Evolutionary conservation across 495 filamentous ascomycete species (phyloP).

Genomic region (Cercophora samala): DNA sequence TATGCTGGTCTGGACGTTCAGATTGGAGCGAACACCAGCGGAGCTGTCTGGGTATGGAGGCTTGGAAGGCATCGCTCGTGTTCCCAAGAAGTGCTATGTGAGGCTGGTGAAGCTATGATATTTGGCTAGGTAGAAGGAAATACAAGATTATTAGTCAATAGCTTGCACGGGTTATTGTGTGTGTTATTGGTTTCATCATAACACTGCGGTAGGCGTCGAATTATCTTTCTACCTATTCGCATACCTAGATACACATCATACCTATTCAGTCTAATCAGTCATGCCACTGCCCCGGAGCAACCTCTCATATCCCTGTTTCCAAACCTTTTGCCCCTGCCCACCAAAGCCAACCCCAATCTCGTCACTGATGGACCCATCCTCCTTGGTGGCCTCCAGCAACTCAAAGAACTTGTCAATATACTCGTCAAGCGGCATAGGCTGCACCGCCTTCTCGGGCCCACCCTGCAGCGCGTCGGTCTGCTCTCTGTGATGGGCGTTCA

Average conservation of each 20-base stretch:
- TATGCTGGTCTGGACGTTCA: conserved; percentile 41
- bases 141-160: neutral
- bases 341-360: neutral
- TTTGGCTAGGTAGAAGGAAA: neutral
- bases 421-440: neutral
- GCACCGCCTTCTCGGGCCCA: neutral
- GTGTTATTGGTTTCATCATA: no score
- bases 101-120: neutral
- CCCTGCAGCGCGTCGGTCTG: neutral
- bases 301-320: neutral
- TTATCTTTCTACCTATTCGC: no score
- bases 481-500: neutral
- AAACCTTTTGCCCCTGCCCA: neutral
- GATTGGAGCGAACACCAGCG: conserved; percentile 23
- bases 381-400: neutral
- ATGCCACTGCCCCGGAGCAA: neutral
- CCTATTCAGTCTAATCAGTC: neutral
- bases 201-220: no score
- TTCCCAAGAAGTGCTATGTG: conserved; percentile 32
- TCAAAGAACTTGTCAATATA: neutral
- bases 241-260: no score
- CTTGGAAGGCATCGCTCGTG: conserved; percentile 28
- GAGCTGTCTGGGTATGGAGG: conserved; percentile 29
- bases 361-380: neutral
- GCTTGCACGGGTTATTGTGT: neutral